Evolutionary conservation across 176 grass and related monocot genomes (phyloP).

Genomic region (Elymus sibiricus): DNA sequence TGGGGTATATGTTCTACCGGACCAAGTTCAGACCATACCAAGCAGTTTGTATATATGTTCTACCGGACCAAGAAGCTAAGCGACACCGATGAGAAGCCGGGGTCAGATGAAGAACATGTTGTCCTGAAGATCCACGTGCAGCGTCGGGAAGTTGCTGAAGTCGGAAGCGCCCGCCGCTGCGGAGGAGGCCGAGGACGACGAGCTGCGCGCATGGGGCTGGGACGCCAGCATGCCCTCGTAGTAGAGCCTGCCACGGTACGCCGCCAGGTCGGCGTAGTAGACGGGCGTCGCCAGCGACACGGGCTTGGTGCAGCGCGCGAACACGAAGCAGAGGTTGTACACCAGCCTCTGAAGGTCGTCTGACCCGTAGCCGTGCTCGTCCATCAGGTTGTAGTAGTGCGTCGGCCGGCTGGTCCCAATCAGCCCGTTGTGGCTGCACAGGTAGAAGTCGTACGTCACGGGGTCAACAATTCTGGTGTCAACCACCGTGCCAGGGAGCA

Average conservation of each 20-base stretch:
- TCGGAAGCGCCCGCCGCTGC: not conserved
- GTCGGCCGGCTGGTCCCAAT: slow-evolving; percentile 56
- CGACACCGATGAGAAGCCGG: not conserved
- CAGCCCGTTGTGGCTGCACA: slow-evolving; percentile 58
- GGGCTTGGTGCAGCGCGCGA: slow-evolving; percentile 65
- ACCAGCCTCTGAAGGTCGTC: slow-evolving; percentile 63
- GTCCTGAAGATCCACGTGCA: slow-evolving; percentile 48
- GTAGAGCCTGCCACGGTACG: slow-evolving; percentile 57
- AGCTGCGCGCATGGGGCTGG: not conserved
- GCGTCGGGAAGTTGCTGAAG: not conserved
- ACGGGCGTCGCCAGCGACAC: slow-evolving; percentile 58
- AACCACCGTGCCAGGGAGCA: slow-evolving; percentile 58
- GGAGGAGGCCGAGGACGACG: not conserved
- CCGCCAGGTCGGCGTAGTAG: slow-evolving; percentile 59
- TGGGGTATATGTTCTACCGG: not conserved
- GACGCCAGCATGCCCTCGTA: slow-evolving; percentile 40
- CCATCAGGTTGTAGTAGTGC: slow-evolving; percentile 56
- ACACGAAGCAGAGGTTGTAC: slow-evolving; percentile 58
- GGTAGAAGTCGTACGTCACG: slow-evolving; percentile 54
- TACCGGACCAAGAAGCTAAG: not conserved
- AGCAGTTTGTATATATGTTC: not conserved
- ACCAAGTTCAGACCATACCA: not conserved
- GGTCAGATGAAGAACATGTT: slow-evolving; percentile 64
- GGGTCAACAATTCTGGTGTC: slow-evolving; percentile 55
- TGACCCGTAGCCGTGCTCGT: slow-evolving; percentile 45